A percentile compares a stretch with the other conserved stretches of the same genome.
phyloP scores from a whole-genome alignment of 2,329 filamentous ascomycete species.

The Venturia oleaginea region DNA sequence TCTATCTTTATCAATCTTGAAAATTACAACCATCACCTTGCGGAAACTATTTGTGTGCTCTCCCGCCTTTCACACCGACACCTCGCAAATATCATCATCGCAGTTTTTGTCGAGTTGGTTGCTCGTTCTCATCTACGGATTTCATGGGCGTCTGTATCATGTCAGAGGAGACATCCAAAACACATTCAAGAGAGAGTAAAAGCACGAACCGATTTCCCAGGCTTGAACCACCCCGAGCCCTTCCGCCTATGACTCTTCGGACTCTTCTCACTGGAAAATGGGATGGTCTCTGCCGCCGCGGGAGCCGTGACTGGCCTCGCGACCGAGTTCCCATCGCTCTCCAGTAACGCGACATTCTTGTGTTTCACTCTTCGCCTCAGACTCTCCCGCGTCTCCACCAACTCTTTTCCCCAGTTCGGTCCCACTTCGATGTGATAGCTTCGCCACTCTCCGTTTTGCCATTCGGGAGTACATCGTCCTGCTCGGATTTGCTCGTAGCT shows the following conservation, averaged over 20 bases:
- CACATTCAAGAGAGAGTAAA: not conserved
- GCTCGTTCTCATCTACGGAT: not conserved
- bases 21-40: too few relatives aligned
- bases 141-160: not conserved
- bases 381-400: not conserved
- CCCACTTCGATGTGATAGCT: not conserved
- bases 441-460: not conserved
- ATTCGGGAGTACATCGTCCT: not conserved
- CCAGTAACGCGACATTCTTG: not conserved
- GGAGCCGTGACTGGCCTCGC: not conserved
- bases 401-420: not conserved
- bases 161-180: not conserved
- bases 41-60: too few relatives aligned
- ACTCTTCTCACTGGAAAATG: not conserved
- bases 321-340: not conserved
- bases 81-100: not conserved
- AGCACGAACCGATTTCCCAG: conserved; percentile 3
- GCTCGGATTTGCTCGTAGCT: not conserved
- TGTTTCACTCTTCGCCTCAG: not conserved
- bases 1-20: too few relatives aligned
- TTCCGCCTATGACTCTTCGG: not conserved
- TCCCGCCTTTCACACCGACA: too few relatives aligned
- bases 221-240: not conserved
- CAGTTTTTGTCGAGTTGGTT: not conserved
- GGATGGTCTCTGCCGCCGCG: not conserved